Base-by-base conservation (phyloP, 2,329 filamentous ascomycete species). In the Hymenoscyphus fructigenus region DNA sequence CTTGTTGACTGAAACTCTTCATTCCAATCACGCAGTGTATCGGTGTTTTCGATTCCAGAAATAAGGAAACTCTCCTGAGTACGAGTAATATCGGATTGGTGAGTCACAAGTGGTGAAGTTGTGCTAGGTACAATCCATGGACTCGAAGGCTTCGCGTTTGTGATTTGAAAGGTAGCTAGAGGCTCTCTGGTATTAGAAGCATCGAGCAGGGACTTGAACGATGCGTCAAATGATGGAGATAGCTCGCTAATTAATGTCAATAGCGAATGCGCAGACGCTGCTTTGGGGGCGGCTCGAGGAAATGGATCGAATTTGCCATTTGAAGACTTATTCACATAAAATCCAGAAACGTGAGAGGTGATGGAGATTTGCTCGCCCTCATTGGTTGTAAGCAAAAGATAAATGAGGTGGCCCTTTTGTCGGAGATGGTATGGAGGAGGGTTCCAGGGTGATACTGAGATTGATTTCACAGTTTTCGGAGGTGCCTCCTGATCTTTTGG, bases 1-100 rank as follows among this genome's bases (percentile, higher is more conserved):
- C 92, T 89, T 12, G 95, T 97, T 1, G 94, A 97, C 78, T 99
- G 95, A 76, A 99, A 96, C 76, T 99, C 95, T 78, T 99, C 95
- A 73, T 99, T 99, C 94, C 96, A 99, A 78, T 99, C 95, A 65
- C 95, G 88, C 68, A 99, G 82, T 4, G 93, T 97, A 75, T 99
- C 95, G 0, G 92, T 92, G 76, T 94, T 97, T 74, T 99, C 95
- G 29, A 93, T 89, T 34, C 96, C 96, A 23, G 91, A 87, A 66
- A 98, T 88, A 66, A 99, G 82, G 76, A 92, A 97, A 59, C 91
- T 91, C 81, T 99, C 95, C 79, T 99, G 95, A 26, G 93, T 91
- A 63, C 96, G 88, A 26, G 93, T 92, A 67, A 93, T 85, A 76
- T 99, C 95, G 28, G 93, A 78, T 73, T 90, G 86, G 77, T 99